These are phyloP conservation scores for Boletus eberwhitei DNA, from an alignment of 768 basidiomycete species.

Conservation along the genomic window DNA sequence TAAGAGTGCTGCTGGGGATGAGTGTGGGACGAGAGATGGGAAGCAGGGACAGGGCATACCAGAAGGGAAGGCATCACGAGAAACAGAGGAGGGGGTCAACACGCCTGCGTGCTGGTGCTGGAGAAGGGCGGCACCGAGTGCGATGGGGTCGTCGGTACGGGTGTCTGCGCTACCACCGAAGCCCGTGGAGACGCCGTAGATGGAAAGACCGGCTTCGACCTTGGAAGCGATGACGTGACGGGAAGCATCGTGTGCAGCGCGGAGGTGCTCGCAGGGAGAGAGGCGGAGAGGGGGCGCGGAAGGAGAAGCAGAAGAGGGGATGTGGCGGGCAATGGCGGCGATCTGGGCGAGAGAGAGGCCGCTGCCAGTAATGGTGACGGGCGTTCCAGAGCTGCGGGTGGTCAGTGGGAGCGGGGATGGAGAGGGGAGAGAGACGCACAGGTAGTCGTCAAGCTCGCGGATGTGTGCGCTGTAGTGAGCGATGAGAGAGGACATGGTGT, in stretches of 20 bases:
- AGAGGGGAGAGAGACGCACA: conserved; percentile 39
- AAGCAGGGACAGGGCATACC: background rate
- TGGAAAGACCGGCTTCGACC: conserved; percentile 60
- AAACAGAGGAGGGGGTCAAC: conserved; percentile 49
- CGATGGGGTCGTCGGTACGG: conserved; percentile 67
- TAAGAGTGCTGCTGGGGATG: conserved; percentile 31
- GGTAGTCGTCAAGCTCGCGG: conserved; percentile 62
- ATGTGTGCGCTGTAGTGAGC: conserved; percentile 55
- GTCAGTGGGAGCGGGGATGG: background rate
- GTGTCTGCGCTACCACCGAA: conserved; percentile 91
- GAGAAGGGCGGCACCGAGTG: conserved; percentile 77
- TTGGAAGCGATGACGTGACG: conserved; percentile 64
- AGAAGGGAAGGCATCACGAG: background rate
- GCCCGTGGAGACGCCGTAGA: conserved; percentile 83
- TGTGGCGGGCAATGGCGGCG: conserved; percentile 67
- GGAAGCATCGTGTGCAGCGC: conserved; percentile 56
- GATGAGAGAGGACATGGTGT: conserved; percentile 37
- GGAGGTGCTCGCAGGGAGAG: conserved; percentile 29
- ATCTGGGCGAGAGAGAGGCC: conserved; percentile 73
- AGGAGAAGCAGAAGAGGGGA: conserved; percentile 39
- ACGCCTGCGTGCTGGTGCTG: conserved; percentile 82
- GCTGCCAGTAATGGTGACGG: conserved; percentile 66
- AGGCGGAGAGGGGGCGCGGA: conserved; percentile 22
- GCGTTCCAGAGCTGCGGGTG: conserved; percentile 50
- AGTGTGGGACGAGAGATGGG: background rate